Evolutionary conservation across 495 filamentous ascomycete species (phyloP), one percentile per base, ranked within the genome.

Genomic region (Aspergillus haitiensis): DNA sequence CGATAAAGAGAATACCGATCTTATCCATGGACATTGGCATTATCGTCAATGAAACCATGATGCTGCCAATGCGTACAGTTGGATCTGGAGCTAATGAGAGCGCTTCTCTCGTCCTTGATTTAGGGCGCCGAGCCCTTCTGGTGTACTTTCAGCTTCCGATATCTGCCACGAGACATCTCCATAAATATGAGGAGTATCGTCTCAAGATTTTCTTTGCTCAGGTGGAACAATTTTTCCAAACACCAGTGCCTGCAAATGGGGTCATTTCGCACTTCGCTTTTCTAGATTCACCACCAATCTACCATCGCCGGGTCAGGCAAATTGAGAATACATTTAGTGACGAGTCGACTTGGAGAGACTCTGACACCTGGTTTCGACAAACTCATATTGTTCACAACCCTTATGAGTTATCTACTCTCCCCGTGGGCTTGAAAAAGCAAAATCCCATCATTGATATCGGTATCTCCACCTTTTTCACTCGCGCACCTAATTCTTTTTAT

Each of bases 391-490:
- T 82, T 3, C 78, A 81, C 52, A 70, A 82, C 56, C 71, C 75
- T 0, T 49, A 66, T 31, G 64, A 59, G 32, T 58, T 67, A 33
- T 51, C 53, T 2, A 51, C 53, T n/a, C 66, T 84, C 1, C 71
- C 81, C 0, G 73, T 91, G 0, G 81, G 80, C 7, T 71, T 93
- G 11, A 82, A 76, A 5, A 86, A 83, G 45, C 59, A 67, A 7
- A 71, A 75, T 10, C 77, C 85, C 7, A 72, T 86, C 32, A 85
- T 97, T 55, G 90, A 97, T 72, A 84, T 95, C 54, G 93, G 92
- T 82, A 71, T 70, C 75, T 71, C 10, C 10, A 31, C 16, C 21
- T 27, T 27, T 27, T 27, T 27, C 21, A 27, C 21, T 27, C 21
- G 21, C 21, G 21, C 21, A 27, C 46, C 46, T 37, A 42, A n/a